Conservation (phyloP, 768 basidiomycete genomes). For the Russula sp. region DNA sequence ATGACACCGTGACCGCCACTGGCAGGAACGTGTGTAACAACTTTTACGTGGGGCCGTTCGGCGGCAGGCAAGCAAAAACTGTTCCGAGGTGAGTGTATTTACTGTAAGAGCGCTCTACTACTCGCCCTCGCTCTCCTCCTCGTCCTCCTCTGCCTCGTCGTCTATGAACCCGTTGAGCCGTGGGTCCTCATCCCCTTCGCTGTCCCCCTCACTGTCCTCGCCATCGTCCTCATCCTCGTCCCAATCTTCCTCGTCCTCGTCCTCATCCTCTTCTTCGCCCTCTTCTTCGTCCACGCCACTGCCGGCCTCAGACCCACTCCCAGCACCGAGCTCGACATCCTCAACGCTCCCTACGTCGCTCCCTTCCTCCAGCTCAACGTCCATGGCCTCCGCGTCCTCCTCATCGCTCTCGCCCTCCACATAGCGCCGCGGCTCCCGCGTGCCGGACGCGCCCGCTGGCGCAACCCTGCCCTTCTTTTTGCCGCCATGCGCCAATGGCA, state of each 20-base stretch:
- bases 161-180: slow-evolving; percentile 37
- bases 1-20: too few species aligned
- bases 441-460: slow-evolving; percentile 33
- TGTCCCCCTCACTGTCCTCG: slow-evolving; percentile 57
- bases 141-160: slow-evolving; percentile 57
- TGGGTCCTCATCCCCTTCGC: slow-evolving; percentile 28
- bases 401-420: slow-evolving; percentile 79
- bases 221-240: slow-evolving; percentile 41
- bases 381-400: slow-evolving; percentile 45
- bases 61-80: not conserved
- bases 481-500: slow-evolving; percentile 40
- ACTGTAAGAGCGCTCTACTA: slow-evolving; percentile 3
- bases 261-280: slow-evolving; percentile 38
- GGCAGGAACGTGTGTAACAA: too few species aligned
- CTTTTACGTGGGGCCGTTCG: not conserved
- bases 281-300: slow-evolving; percentile 44
- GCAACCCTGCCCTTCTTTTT: slow-evolving; percentile 31
- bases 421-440: slow-evolving; percentile 40
- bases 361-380: slow-evolving; percentile 54
- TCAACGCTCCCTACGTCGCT: slow-evolving; percentile 71
- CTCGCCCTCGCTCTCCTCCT: slow-evolving; percentile 39
- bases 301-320: slow-evolving; percentile 49
- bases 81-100: not conserved
- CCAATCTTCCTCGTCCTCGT: slow-evolving; percentile 57
- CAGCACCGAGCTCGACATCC: slow-evolving; percentile 67